Evolutionary conservation across 2,329 filamentous ascomycete species (phyloP).

Genomic region (Ceratocystis variospora): DNA sequence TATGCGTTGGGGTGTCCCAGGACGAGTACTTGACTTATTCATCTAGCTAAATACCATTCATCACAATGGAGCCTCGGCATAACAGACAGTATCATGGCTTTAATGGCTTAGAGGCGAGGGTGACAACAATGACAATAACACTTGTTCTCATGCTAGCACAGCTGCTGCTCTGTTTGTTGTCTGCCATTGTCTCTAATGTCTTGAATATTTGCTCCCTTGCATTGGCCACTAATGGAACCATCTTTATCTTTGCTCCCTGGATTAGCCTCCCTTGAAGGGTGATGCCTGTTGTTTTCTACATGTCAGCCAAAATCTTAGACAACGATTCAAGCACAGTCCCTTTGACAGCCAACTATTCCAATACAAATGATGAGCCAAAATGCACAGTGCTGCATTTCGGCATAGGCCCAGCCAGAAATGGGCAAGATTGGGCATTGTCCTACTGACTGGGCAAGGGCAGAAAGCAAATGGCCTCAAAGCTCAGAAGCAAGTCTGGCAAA

Average conservation of each 20-base stretch:
- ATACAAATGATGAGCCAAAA: not conserved
- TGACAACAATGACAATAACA: not conserved
- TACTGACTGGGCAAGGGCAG: not conserved
- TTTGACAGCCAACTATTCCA: slow-evolving; percentile 1
- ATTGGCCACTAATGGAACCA: not conserved
- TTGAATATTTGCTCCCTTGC: not conserved
- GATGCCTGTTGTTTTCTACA: not conserved
- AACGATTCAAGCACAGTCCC: not conserved
- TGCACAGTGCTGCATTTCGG: not conserved
- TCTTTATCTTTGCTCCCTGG: not conserved
- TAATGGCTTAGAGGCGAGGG: too few species aligned
- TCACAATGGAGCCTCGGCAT: too few species aligned
- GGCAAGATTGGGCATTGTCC: not conserved
- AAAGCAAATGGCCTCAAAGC: too few species aligned
- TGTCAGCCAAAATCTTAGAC: not conserved
- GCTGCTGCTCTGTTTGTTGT: not conserved
- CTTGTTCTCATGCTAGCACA: not conserved
- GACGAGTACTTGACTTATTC: too few species aligned
- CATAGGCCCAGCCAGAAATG: not conserved
- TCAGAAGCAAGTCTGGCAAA: too few species aligned
- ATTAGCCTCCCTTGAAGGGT: not conserved
- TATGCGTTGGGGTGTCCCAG: not conserved
- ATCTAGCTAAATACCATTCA: too few species aligned
- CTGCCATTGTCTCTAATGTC: not conserved
- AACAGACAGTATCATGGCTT: too few species aligned